Evolutionary conservation across 176 grass and related monocot species (phyloP), one percentile per base, ranked within the genome.

Genomic region (Triticum urartu): DNA sequence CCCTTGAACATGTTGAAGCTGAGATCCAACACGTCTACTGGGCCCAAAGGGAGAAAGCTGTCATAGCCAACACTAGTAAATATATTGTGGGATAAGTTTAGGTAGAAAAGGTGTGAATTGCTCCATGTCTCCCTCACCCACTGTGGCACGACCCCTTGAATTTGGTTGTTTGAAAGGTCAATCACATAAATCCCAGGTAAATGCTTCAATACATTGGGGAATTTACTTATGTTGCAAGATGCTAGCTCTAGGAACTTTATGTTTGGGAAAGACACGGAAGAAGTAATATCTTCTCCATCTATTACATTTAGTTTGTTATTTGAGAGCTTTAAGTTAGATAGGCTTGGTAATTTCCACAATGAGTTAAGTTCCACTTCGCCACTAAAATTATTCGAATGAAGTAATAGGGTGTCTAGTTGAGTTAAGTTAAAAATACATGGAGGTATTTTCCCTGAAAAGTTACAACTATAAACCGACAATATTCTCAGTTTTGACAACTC

Each of bases 101-200:
- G 69, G 22, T 84, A 38, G 34, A 9, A 83, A 28, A 74, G 60
- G 1, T 13, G 8, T 1, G 38, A 85, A 42, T 60, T 5, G 13
- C 50, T 36, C 52, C 68, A 78, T 1, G 56, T 90, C 18, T 67
- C 25, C 25, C 77, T 84, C 83, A 91, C 72, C 91, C 91, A 95
- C 2, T 6, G 26, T 13, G 94, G 91, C 82, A 95, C 65, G 4
- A 9, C 11, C 42, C 81, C 87, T 9, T 71, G 17, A n/a, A 95
- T 91, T 26, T 85, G 69, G n/a, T 95, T 95, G 38, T 81, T 73
- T 25, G 94, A 95, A 60, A 95, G 87, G 64, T 93, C 94, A 24
- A 95, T 66, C 11, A 0, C 11, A n/a, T 5, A 40, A 5, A 93
- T 69, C 5, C 14, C 14, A 70, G 74, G 7, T 22, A 84, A 82